Evolutionary conservation across 495 filamentous ascomycete species (phyloP), one percentile per base, ranked within the genome.

Genomic region (Stereocaulon alpinum): DNA sequence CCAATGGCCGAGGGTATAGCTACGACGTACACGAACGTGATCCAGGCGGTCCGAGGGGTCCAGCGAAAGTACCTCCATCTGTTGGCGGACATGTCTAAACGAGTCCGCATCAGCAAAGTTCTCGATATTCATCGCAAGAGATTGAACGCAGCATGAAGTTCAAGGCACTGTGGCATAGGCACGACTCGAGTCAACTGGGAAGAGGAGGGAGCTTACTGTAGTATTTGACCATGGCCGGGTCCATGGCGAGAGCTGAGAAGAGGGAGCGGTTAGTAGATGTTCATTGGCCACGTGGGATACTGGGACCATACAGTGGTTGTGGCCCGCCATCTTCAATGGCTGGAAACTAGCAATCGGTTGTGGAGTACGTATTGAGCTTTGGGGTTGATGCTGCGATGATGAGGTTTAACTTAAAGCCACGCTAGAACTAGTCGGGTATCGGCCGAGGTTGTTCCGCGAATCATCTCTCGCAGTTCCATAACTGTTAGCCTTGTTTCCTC

Each of bases 61-160:
- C 88, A 97, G 67, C 88, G 82, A 81, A 96, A 98, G 82, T 90
- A 95, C 74, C 88, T 91, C 82, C 90, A 86, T 52, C 93, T 87
- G 76, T 94, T 91, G 64, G 76, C 70, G 65, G 77, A 81, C 83
- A 96, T 87, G 68, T 86, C 93, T 98, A 67, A 67, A 10, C 24
- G 7, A 24, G 29, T n/a, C 12, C 24, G 20, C 27, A 17, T 62
- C 18, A 56, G 60, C 29, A 27, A 0, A 1, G 20, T 2, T 20
- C 20, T 17, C 30, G 6, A 10, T 37, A 11, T 4, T 11, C 10
- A 18, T 32, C 15, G 7, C 27, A 50, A 37, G 4, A 4, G 0
- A 9, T 37, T 22, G 2, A 32, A 20, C 6, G 30, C 1, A 29
- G 27, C 1, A 24, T 2, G 12, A 24, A 1, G n/a, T 40, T 55